These are phyloP conservation scores for Russula virescens DNA, from an alignment of 768 basidiomycete genomes.

Conservation along the genomic window DNA sequence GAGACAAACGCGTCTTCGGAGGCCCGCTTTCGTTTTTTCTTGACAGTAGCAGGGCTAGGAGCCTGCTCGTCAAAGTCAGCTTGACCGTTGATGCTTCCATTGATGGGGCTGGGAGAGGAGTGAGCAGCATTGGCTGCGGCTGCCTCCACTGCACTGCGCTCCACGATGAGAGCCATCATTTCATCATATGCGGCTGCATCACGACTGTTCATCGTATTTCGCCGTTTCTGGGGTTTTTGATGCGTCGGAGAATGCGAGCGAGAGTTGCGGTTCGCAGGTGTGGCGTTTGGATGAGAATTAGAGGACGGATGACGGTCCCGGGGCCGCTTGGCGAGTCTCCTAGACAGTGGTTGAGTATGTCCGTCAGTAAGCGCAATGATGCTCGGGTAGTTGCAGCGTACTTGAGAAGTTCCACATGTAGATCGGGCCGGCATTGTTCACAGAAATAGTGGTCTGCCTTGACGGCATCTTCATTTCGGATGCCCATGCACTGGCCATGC, in stretches of 20 bases:
- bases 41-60: slow-evolving; percentile 41
- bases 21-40: slow-evolving; percentile 66
- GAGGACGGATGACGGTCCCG: slow-evolving; percentile 53
- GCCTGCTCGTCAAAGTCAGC: slow-evolving; percentile 42
- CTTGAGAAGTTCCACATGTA: slow-evolving; percentile 79
- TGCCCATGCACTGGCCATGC: slow-evolving; percentile 94
- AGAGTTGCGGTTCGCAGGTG: slow-evolving; percentile 48
- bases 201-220: slow-evolving; percentile 97
- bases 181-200: slow-evolving; percentile 87
- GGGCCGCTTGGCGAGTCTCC: slow-evolving; percentile 64
- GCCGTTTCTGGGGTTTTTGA: slow-evolving; percentile 68
- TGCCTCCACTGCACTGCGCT: slow-evolving; percentile 67
- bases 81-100: slow-evolving; percentile 34
- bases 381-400: slow-evolving; percentile 35
- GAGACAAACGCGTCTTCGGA: slow-evolving; percentile 64
- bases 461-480: slow-evolving; percentile 67
- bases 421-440: slow-evolving; percentile 84
- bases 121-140: slow-evolving; percentile 57
- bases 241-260: slow-evolving; percentile 69
- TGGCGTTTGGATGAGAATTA: slow-evolving; percentile 30
- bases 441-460: slow-evolving; percentile 86
- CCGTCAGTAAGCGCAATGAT: slow-evolving; percentile 23
- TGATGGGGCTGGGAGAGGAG: slow-evolving; percentile 34
- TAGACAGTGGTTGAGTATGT: slow-evolving; percentile 29
- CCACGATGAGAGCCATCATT: slow-evolving; percentile 50